Evolutionary conservation across 2,329 filamentous ascomycete species (phyloP).

Genomic region (Fusarium buxicola): DNA sequence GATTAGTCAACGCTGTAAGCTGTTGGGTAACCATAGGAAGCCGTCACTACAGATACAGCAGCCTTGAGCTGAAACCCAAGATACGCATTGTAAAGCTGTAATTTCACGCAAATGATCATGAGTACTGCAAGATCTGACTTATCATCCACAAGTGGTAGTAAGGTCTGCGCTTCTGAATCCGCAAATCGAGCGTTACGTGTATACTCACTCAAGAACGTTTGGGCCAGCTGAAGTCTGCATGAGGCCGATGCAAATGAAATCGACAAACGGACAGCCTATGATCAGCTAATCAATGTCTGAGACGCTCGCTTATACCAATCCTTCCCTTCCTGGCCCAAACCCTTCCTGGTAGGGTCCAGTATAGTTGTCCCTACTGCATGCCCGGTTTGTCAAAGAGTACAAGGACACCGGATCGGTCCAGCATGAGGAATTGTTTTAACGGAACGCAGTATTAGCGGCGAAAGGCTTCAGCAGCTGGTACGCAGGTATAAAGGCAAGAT

Average conservation of each 20-base stretch:
- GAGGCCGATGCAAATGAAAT: not conserved
- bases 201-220: constrained; percentile 88
- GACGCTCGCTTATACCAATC: not conserved
- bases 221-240: constrained; percentile 54
- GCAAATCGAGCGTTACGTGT: constrained; percentile 95
- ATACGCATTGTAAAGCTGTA: not conserved
- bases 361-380: too few relatives aligned
- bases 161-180: constrained; percentile 89
- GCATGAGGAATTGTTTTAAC: too few relatives aligned
- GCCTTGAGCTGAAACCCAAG: not conserved
- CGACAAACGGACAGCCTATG: not conserved
- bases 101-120: constrained; percentile 79
- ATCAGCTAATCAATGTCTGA: not conserved
- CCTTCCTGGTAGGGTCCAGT: too few relatives aligned
- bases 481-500: too few relatives aligned
- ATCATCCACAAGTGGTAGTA: constrained; percentile 79
- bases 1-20: too few relatives aligned
- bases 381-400: too few relatives aligned
- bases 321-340: not conserved
- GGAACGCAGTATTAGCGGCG: too few relatives aligned
- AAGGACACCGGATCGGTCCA: too few relatives aligned
- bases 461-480: too few relatives aligned
- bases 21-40: too few relatives aligned
- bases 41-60: too few relatives aligned
- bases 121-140: constrained; percentile 88